These are phyloP conservation scores for Geotrichum phurueaensis DNA, from an alignment of 1,139 yeast genomes.

Conservation along the genomic window DNA sequence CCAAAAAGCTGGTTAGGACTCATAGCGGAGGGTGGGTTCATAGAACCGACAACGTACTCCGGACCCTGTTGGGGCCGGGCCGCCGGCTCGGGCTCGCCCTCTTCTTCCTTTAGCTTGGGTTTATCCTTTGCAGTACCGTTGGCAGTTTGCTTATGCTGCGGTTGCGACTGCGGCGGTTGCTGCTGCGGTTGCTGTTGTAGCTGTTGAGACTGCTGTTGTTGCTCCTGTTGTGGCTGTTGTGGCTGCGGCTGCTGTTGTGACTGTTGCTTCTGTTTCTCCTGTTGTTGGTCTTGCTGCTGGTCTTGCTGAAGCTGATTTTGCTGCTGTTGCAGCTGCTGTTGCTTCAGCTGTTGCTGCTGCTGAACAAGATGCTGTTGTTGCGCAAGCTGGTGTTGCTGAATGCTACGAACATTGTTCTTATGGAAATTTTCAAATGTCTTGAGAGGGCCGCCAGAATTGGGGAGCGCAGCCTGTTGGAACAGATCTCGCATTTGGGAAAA, in stretches of 20 bases:
- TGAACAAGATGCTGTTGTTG: conserved; percentile 19
- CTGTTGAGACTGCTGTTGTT: conserved; percentile 1
- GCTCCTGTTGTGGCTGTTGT: conserved; percentile 1
- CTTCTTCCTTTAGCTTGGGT: conserved; percentile 18
- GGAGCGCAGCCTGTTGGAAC: conserved; percentile 49
- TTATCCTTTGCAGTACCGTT: conserved; percentile 17
- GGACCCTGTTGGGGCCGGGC: background rate
- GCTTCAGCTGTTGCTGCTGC: conserved; percentile 2
- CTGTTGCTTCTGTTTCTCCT: conserved; percentile 7
- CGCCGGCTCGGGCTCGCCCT: background rate
- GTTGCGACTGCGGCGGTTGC: background rate
- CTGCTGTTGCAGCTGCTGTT: background rate
- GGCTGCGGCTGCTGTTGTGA: conserved; percentile 11
- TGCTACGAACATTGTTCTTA: conserved; percentile 1
- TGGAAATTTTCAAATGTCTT: conserved; percentile 50
- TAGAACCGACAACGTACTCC: background rate
- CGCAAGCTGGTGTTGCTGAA: conserved; percentile 27
- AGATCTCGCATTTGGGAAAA: conserved; percentile 64
- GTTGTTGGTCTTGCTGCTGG: background rate
- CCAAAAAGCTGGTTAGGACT: background rate
- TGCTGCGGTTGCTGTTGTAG: background rate
- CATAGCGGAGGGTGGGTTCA: background rate
- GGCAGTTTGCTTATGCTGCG: background rate
- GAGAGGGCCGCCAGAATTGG: conserved; percentile 50
- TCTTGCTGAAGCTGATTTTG: background rate